phyloP scores from a whole-genome alignment of 306 rosid species.

The Cucurbita maxima region DNA sequence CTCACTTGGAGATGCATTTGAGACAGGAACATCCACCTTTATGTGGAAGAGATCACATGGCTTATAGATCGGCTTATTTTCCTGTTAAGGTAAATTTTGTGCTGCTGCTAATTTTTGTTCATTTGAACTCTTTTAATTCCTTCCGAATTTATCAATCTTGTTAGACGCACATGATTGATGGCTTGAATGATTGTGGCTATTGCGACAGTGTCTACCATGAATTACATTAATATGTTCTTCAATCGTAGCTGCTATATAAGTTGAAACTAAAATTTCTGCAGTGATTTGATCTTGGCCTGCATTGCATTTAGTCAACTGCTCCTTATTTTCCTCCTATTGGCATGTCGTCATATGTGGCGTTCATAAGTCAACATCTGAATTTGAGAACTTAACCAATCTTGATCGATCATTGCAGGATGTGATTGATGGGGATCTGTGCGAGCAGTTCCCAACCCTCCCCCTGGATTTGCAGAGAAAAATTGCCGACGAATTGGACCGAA shows the following conservation, averaged over 20 bases:
- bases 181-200: neutral
- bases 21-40: slow-evolving; percentile 96
- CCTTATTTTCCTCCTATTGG: neutral
- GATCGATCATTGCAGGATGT: slow-evolving; percentile 53
- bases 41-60: slow-evolving; percentile 99
- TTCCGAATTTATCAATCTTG: neutral
- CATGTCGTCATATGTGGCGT: neutral
- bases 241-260: neutral
- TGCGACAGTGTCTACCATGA: neutral
- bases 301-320: neutral
- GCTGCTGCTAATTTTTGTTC: neutral
- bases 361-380: neutral
- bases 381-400: neutral
- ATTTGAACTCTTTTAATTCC: neutral
- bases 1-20: slow-evolving; percentile 94
- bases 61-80: slow-evolving; percentile 86
- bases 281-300: neutral
- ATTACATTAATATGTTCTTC: neutral
- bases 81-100: slow-evolving; percentile 62
- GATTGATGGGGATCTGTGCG: slow-evolving; percentile 96
- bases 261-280: neutral
- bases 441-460: slow-evolving; percentile 91
- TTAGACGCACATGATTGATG: neutral
- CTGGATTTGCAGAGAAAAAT: slow-evolving; percentile 91
- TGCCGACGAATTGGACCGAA: slow-evolving; percentile 90